Conservation (phyloP, 495 filamentous ascomycete genomes). For the Apodospora peruviana region DNA sequence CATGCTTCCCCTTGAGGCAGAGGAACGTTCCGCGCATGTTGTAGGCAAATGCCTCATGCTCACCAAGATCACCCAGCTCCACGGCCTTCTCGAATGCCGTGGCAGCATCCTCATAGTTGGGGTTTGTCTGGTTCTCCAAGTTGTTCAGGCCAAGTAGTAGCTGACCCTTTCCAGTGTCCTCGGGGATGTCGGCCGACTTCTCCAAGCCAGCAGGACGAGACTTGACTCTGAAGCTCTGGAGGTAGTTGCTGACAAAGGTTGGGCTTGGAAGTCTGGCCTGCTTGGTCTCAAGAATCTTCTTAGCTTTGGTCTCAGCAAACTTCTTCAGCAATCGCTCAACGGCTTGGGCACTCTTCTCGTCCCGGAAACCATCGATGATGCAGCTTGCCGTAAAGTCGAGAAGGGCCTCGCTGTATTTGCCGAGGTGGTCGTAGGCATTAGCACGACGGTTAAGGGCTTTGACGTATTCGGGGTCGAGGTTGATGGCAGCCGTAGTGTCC, state of each 20-base stretch:
- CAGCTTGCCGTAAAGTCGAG: constrained; percentile 98
- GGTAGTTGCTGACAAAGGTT: constrained; percentile 96
- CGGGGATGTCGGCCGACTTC: constrained; percentile 65
- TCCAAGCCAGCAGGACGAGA: constrained; percentile 77
- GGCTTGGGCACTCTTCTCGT: constrained; percentile 76
- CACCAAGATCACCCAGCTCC: constrained; percentile 67
- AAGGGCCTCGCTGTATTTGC: constrained; percentile 86
- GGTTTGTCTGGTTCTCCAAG: constrained; percentile 77
- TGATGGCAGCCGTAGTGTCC: constrained; percentile 90
- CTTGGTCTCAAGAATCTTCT: constrained; percentile 72
- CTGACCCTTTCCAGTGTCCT: constrained; percentile 77
- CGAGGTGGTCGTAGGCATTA: constrained; percentile 90
- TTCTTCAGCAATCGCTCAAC: constrained; percentile 95
- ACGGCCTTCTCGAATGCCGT: constrained; percentile 82
- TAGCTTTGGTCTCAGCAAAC: constrained; percentile 88
- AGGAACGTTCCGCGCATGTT: constrained; percentile 96
- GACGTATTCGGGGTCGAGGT: constrained; percentile 88
- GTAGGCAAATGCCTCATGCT: constrained; percentile 83
- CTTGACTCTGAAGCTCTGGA: constrained; percentile 89
- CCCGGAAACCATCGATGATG: constrained; percentile 95
- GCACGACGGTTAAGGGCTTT: constrained; percentile 96
- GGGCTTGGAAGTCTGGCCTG: constrained; percentile 75
- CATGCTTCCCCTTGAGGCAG: constrained; percentile 84
- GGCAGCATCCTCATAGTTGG: constrained; percentile 84
- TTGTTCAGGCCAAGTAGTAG: constrained; percentile 74